These are phyloP conservation scores for Suhomyces sp. DNA, from an alignment of 805 yeast species.

Conservation along the genomic window DNA sequence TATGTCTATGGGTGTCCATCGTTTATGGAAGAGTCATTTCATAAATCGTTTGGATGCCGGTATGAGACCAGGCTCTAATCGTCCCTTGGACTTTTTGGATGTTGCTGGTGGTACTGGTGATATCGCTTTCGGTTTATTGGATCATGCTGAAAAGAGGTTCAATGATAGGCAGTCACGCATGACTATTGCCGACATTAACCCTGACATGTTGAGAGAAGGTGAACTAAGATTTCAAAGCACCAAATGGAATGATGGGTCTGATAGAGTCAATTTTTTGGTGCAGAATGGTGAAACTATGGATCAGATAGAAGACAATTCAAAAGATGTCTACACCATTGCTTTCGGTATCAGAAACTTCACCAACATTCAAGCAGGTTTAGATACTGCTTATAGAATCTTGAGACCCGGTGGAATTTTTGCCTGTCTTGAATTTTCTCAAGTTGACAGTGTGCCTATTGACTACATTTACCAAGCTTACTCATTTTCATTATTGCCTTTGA, in stretches of 20 bases:
- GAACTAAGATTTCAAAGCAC: conserved; percentile 64
- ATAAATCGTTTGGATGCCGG: conserved; percentile 90
- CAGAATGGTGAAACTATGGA: conserved; percentile 94
- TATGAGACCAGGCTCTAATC: conserved; percentile 72
- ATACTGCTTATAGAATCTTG: conserved; percentile 93
- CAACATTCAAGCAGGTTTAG: conserved; percentile 85
- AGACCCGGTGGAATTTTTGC: conserved; percentile 98
- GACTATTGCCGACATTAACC: conserved; percentile 92
- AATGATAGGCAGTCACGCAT: conserved; percentile 74
- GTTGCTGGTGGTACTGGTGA: conserved; percentile 99
- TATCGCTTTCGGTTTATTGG: conserved; percentile 91
- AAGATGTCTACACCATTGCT: conserved; percentile 94
- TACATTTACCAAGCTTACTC: conserved; percentile 84
- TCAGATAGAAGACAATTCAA: conserved; percentile 76
- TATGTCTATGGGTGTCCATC: conserved; percentile 93
- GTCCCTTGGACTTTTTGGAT: conserved; percentile 84
- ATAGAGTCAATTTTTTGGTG: conserved; percentile 74
- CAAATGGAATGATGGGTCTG: conserved; percentile 54
- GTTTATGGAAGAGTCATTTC: conserved; percentile 92
- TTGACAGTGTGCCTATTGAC: conserved; percentile 73
- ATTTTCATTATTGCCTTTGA: conserved; percentile 79
- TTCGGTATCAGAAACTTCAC: conserved; percentile 98
- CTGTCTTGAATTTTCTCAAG: conserved; percentile 92
- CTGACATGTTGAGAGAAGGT: conserved; percentile 95
- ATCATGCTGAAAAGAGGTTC: conserved; percentile 78